Evolutionary conservation across 1,284 basidiomycete species (phyloP).

Genomic region (Sporisorium reilianum): DNA sequence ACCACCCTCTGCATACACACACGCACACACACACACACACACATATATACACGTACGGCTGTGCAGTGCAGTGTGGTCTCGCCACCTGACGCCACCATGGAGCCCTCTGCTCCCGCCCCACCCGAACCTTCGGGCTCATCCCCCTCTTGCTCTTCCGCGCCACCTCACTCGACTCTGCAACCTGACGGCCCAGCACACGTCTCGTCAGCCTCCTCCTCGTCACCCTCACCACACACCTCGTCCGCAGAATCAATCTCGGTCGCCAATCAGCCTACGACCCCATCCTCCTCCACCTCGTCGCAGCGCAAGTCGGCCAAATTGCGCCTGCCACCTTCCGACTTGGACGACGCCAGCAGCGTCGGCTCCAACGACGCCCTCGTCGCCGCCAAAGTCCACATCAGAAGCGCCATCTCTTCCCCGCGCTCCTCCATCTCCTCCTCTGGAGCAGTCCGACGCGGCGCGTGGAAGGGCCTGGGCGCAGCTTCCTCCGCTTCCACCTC

Average conservation of each 20-base stretch:
- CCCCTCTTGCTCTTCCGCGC: background rate
- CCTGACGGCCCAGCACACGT: constrained; percentile 13
- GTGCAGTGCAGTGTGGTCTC: constrained; percentile 7
- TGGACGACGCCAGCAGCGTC: constrained; percentile 47
- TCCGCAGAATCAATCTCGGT: constrained; percentile 20
- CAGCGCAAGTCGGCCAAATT: constrained; percentile 26
- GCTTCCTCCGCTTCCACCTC: constrained; percentile 31
- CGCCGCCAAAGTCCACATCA: constrained; percentile 43
- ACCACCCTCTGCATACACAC: background rate
- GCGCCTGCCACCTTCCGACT: constrained; percentile 27
- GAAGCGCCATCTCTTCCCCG: constrained; percentile 49
- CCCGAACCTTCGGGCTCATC: constrained; percentile 18
- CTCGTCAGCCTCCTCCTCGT: constrained; percentile 37
- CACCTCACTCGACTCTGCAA: constrained; percentile 7
- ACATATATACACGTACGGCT: too few species aligned
- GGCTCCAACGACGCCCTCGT: constrained; percentile 34
- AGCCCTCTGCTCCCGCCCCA: constrained; percentile 11
- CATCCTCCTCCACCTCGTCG: constrained; percentile 24
- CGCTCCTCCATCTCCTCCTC: constrained; percentile 50
- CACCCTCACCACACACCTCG: constrained; percentile 27
- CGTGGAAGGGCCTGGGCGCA: constrained; percentile 43
- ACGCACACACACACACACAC: background rate
- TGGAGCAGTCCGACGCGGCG: constrained; percentile 41
- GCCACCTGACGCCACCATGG: constrained; percentile 12
- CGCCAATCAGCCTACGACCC: constrained; percentile 10